phyloP scores from a whole-genome alignment of 345 rosid genomes.

The Melaleuca alternifolia region DNA sequence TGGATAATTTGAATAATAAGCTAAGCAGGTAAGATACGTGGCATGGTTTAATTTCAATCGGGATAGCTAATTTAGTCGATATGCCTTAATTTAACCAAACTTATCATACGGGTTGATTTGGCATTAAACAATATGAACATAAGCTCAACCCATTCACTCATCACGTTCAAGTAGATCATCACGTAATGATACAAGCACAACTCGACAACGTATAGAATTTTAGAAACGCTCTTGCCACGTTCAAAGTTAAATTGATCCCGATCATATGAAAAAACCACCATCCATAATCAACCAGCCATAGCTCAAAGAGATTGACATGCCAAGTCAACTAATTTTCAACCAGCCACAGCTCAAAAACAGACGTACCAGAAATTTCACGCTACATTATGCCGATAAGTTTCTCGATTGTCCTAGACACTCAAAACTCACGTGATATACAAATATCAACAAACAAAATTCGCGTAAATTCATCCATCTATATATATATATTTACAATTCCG shows the following conservation, averaged over 20 bases:
- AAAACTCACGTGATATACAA: neutral
- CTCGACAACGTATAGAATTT: neutral
- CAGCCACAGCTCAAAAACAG: too few species aligned
- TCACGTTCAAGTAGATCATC: neutral
- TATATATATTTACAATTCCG: too few species aligned
- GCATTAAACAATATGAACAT: rapidly evolving
- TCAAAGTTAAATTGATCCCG: neutral
- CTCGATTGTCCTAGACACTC: neutral
- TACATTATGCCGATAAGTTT: neutral
- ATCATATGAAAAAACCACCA: rapidly evolving
- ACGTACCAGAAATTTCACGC: neutral
- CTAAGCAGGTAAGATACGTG: neutral
- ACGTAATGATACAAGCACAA: too few species aligned
- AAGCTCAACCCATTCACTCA: neutral
- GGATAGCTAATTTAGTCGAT: rapidly evolving
- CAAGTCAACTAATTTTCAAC: too few species aligned
- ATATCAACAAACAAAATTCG: neutral
- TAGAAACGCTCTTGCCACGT: neutral
- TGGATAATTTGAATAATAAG: neutral
- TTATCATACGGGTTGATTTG: neutral
- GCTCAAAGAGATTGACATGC: neutral
- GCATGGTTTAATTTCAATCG: rapidly evolving
- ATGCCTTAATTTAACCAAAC: rapidly evolving
- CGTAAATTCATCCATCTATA: neutral
- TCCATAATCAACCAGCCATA: neutral